phyloP scores from a whole-genome alignment of 768 basidiomycete genomes.

The Trametes elegans region DNA sequence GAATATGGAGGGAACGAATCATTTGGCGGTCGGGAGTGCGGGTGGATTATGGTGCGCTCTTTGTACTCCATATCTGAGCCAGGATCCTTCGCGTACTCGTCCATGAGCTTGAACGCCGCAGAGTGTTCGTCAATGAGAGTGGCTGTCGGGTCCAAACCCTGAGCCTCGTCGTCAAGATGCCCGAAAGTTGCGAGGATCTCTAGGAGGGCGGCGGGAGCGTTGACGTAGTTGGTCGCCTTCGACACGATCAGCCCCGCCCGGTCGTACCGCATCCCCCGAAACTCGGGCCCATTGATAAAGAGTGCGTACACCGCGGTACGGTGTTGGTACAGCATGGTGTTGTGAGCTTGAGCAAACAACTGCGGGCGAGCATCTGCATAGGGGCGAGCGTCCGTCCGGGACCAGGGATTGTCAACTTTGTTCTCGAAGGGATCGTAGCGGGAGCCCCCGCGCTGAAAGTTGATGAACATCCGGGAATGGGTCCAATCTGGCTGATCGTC shows the following conservation, averaged over 20 bases:
- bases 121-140: background rate
- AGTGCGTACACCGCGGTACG: background rate
- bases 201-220: background rate
- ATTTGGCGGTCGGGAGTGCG: too few relatives aligned
- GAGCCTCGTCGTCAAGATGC: background rate
- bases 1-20: too few relatives aligned
- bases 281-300: background rate
- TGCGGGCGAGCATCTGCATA: too few relatives aligned
- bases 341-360: background rate
- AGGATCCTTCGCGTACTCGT: background rate
- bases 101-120: background rate
- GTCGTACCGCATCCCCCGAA: slow-evolving; percentile 3
- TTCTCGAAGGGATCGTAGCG: too few relatives aligned
- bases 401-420: too few relatives aligned
- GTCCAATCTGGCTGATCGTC: too few relatives aligned
- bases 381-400: too few relatives aligned
- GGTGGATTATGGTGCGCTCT: background rate
- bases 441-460: too few relatives aligned
- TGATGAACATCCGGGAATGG: too few relatives aligned
- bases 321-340: background rate
- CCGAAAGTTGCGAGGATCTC: background rate
- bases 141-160: background rate
- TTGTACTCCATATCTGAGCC: background rate
- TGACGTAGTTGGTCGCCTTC: background rate
- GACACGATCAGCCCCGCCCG: background rate